A percentile compares a stretch with the other conserved stretches of the same genome.
These are phyloP conservation scores for Aspergillus sp. DNA, from an alignment of 2,329 filamentous ascomycete species.

Conservation along the genomic window DNA sequence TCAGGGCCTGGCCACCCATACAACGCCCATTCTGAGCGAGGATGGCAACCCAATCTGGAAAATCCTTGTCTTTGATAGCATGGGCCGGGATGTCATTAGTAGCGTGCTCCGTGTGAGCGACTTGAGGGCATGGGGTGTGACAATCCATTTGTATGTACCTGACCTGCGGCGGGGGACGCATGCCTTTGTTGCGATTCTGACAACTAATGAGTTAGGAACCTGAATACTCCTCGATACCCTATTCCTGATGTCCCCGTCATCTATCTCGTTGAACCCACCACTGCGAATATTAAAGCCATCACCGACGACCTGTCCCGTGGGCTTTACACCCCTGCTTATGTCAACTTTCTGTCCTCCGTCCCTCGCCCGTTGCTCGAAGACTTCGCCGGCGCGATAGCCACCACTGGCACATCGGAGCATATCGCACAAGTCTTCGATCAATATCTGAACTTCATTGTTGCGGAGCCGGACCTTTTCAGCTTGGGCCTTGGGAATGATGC, in stretches of 20 bases:
- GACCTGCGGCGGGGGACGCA: neutral
- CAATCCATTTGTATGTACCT: constrained; percentile 73
- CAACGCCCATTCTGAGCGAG: constrained; percentile 72
- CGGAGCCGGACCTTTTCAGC: constrained; percentile 91
- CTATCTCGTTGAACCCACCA: constrained; percentile 86
- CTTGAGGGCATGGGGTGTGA: constrained; percentile 86
- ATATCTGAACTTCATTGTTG: constrained; percentile 94
- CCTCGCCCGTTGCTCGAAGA: constrained; percentile 86
- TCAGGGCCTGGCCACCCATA: constrained; percentile 58
- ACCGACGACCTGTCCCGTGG: constrained; percentile 77
- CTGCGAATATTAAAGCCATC: constrained; percentile 71
- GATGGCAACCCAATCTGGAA: constrained; percentile 96
- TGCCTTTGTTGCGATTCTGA: constrained; percentile 8
- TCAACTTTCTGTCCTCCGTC: constrained; percentile 95
- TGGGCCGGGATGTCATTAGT: constrained; percentile 90
- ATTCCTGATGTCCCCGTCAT: constrained; percentile 96
- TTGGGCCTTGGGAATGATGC: constrained; percentile 86
- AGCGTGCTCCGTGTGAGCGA: constrained; percentile 92
- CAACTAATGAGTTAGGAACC: constrained; percentile 50
- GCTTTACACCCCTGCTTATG: constrained; percentile 85
- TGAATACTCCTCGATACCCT: constrained; percentile 70
- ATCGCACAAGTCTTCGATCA: constrained; percentile 93
- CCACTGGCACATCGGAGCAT: constrained; percentile 75
- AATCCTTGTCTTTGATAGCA: constrained; percentile 87
- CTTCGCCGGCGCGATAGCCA: constrained; percentile 79